These are phyloP conservation scores for Apophysomyces ossiformis DNA, from an alignment of 371 early-diverging fungal genomes.

Conservation along the genomic window DNA sequence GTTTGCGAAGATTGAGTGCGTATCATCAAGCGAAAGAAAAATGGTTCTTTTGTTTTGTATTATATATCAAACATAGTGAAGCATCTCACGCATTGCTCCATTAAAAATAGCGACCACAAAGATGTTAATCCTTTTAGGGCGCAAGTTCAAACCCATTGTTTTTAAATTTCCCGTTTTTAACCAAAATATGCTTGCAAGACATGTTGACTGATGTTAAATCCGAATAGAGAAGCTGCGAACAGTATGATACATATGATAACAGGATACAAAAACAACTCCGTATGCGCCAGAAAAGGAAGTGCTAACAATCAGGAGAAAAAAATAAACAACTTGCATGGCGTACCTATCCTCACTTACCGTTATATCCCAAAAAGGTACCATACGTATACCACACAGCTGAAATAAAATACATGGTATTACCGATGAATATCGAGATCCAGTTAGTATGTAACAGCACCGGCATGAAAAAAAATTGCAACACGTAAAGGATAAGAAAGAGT, in stretches of 20 bases:
- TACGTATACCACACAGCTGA: constrained; percentile 79
- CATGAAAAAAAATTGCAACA: constrained; percentile 90
- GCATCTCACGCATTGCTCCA: background rate
- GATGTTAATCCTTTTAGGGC: background rate
- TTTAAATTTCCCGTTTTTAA: constrained; percentile 8
- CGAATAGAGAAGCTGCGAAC: constrained; percentile 79
- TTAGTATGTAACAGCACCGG: constrained; percentile 69
- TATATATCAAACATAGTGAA: constrained; percentile 6
- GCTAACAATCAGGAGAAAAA: constrained; percentile 49
- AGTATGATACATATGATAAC: constrained; percentile 70
- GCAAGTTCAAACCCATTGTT: background rate
- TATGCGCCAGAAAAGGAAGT: constrained; percentile 87
- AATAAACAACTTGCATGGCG: background rate
- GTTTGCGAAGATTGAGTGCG: constrained; percentile 7
- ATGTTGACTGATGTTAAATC: constrained; percentile 78
- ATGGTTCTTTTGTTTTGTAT: constrained; percentile 12
- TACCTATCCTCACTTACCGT: constrained; percentile 56
- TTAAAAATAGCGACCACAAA: background rate
- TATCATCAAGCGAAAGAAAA: constrained; percentile 8
- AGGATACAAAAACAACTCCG: constrained; percentile 86
- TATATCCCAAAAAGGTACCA: constrained; percentile 87
- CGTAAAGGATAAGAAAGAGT: constrained; percentile 79
- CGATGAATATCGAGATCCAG: constrained; percentile 81
- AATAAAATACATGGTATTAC: constrained; percentile 83
- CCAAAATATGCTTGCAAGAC: constrained; percentile 76